Conservation (phyloP, 2,329 filamentous ascomycete genomes). For the Aspergillus oerlinghausenensis region DNA sequence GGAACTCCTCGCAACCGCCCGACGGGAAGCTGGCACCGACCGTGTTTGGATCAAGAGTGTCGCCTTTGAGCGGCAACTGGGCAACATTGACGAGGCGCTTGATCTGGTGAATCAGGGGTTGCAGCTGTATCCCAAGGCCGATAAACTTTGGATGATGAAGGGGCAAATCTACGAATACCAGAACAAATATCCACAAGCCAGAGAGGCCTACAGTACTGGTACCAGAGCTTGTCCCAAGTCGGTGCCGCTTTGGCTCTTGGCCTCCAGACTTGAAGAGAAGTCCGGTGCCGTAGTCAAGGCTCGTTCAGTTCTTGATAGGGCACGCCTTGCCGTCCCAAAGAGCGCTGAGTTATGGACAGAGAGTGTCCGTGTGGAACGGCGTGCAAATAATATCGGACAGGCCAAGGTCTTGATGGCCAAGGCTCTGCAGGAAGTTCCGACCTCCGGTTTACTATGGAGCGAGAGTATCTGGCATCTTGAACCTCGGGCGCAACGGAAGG, state of each 20-base stretch:
- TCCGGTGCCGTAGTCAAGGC: constrained; percentile 83
- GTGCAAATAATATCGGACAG: constrained; percentile 75
- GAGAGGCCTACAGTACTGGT: constrained; percentile 83
- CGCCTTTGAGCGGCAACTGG: constrained; percentile 82
- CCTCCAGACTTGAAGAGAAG: constrained; percentile 80
- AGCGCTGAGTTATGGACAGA: constrained; percentile 84
- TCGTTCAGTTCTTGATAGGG: constrained; percentile 86
- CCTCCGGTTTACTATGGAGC: constrained; percentile 81
- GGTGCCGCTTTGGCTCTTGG: constrained; percentile 84
- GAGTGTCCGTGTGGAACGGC: constrained; percentile 85
- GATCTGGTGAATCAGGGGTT: constrained; percentile 84
- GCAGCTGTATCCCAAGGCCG: constrained; percentile 74
- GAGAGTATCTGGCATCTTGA: constrained; percentile 97
- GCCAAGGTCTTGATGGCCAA: constrained; percentile 91
- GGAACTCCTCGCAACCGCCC: constrained; percentile 73
- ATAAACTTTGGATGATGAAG: constrained; percentile 98
- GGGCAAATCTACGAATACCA: constrained; percentile 92
- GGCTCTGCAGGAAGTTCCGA: constrained; percentile 85
- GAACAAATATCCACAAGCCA: constrained; percentile 73
- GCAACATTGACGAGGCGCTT: constrained; percentile 73
- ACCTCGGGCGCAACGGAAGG: constrained; percentile 83
- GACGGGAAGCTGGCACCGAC: constrained; percentile 86
- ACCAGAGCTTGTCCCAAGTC: constrained; percentile 82
- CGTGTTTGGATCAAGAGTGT: constrained; percentile 97
- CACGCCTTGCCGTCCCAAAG: constrained; percentile 80